phyloP scores from a whole-genome alignment of 2,329 filamentous ascomycete species.

The Phoma sp. region DNA sequence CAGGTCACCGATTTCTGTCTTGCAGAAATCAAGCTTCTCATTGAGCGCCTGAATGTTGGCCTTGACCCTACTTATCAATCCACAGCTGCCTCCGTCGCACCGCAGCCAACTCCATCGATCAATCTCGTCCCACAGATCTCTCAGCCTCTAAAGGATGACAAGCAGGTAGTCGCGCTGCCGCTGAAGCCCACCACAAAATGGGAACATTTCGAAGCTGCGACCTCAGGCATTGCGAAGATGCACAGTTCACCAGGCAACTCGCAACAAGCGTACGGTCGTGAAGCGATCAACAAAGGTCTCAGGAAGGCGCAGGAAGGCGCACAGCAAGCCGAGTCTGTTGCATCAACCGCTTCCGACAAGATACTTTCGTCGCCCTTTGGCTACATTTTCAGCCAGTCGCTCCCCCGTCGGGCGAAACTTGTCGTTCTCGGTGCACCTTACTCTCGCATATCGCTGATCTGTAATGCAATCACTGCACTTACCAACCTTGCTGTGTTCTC shows the following conservation, averaged over 20 bases:
- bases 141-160: slow-evolving; percentile 55
- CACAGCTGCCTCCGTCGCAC: slow-evolving; percentile 19
- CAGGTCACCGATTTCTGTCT: slow-evolving; percentile 76
- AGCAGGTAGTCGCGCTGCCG: slow-evolving; percentile 52
- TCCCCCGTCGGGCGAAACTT: slow-evolving; percentile 67
- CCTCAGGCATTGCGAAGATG: slow-evolving; percentile 55
- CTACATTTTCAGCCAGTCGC: slow-evolving; percentile 72
- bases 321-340: slow-evolving; percentile 33
- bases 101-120: slow-evolving; percentile 38
- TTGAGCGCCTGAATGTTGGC: slow-evolving; percentile 66
- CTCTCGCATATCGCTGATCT: slow-evolving; percentile 58
- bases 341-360: slow-evolving; percentile 32
- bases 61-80: slow-evolving; percentile 35
- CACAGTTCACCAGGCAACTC: slow-evolving; percentile 40
- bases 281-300: slow-evolving; percentile 42
- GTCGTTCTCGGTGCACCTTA: slow-evolving; percentile 77
- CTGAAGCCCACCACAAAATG: slow-evolving; percentile 46
- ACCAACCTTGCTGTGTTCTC: slow-evolving; percentile 73
- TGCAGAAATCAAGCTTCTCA: slow-evolving; percentile 70
- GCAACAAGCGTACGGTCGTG: slow-evolving; percentile 45
- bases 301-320: slow-evolving; percentile 39
- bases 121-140: slow-evolving; percentile 58
- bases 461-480: slow-evolving; percentile 68
- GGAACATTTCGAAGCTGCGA: slow-evolving; percentile 33
- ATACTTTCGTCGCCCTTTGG: slow-evolving; percentile 61